Evolutionary conservation across 768 basidiomycete genomes (phyloP), one percentile per base, ranked within the genome.

Genomic region (Suillus plorans): DNA sequence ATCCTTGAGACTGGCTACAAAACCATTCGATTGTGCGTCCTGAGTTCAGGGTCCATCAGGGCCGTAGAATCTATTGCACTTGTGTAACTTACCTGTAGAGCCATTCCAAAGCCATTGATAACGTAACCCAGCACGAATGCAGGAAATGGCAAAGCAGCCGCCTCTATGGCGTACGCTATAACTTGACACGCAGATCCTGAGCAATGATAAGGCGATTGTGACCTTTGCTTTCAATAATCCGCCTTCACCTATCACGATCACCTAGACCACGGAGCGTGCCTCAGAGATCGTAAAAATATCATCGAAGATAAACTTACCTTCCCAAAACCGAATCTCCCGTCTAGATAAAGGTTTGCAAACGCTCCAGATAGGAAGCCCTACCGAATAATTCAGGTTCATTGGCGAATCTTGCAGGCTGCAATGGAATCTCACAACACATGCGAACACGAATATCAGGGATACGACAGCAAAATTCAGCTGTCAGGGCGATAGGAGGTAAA

Each of bases 381-480:
- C 37, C 5, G 18, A 28, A 6, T 20, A 42, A 59, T 10, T 42
- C 39, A 42, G 41, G 31, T 18, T 31, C 3, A 20, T 42, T 12
- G 4, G 18, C 8, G 28, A 59, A 9, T 59, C 22, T 58, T 28
- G 25, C 8, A 59, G 18, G 8, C 49, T 31, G 41, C 41, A 20
- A 25, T 31, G 20, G 7, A 42, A 42, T 28, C 81, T 44, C 67
- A 83, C 83, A 20, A 82, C 25, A 62, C 80, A 82, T 42, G 78
- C 79, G 58, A 79, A 78, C 37, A 89, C 78, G 72, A 89, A 90
- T 36, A 87, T 77, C 28, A 87, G 67, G 0, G 86, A 87, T 14
- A 88, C 86, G 9, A 83, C 64, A 1, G 80, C 74, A 66, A 83
- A 88, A 10, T 78, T 78, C 25, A 87, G 77, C 84, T 86, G 63